phyloP scores from a whole-genome alignment of 1,139 yeast species.

The Scheffersomyces cryptocercus region DNA sequence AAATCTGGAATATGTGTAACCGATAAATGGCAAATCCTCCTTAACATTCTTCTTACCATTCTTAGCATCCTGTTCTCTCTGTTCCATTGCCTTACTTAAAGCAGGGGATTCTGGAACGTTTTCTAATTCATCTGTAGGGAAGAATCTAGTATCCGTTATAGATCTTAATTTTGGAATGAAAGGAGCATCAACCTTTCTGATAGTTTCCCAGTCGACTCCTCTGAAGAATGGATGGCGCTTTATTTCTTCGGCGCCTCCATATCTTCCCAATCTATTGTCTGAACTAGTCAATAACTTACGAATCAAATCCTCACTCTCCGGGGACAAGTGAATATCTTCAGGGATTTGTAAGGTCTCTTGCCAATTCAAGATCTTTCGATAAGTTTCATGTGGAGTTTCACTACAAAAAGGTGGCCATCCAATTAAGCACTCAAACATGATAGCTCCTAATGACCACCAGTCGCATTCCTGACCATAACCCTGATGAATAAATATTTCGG shows the following conservation, averaged over 20 bases:
- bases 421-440: conserved; percentile 96
- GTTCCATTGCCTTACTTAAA: conserved; percentile 67
- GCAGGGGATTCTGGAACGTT: conserved; percentile 96
- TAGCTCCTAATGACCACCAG: conserved; percentile 99
- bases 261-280: conserved; percentile 85
- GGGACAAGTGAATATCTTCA: conserved; percentile 90
- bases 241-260: conserved; percentile 92
- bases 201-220: conserved; percentile 96
- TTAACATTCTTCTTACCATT: conserved; percentile 51
- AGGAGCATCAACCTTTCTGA: conserved; percentile 92
- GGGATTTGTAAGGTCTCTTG: conserved; percentile 92
- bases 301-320: conserved; percentile 92
- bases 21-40: conserved; percentile 93
- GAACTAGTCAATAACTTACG: conserved; percentile 79
- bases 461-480: conserved; percentile 99
- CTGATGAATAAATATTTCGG: conserved; percentile 93
- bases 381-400: conserved; percentile 98
- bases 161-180: conserved; percentile 75
- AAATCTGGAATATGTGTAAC: conserved; percentile 92
- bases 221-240: conserved; percentile 91
- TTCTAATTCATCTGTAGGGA: conserved; percentile 97
- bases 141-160: conserved; percentile 93
- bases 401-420: conserved; percentile 99
- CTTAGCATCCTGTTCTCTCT: conserved; percentile 45
- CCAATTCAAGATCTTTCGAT: conserved; percentile 92